Conservation (phyloP, 345 rosid genomes). For the Syzygium jambos region DNA sequence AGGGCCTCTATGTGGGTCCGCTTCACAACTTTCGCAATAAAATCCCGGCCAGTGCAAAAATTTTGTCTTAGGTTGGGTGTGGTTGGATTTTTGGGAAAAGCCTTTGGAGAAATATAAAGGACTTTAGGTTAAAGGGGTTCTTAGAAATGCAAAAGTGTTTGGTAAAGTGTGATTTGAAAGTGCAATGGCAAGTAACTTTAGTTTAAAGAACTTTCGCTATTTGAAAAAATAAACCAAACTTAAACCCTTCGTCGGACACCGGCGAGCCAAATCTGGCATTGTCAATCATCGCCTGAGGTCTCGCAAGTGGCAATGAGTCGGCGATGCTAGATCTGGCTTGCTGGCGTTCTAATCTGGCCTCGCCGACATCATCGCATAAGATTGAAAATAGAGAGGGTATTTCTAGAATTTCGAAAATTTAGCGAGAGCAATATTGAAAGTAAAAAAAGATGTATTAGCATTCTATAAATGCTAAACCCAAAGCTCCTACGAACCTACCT, state of each 20-base stretch:
- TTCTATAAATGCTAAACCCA: too few species aligned
- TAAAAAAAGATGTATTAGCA: not conserved
- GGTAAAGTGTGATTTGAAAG: too few species aligned
- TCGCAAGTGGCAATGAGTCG: not conserved
- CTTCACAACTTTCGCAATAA: not conserved
- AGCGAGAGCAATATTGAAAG: not conserved
- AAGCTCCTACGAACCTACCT: too few species aligned
- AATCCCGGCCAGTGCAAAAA: not conserved
- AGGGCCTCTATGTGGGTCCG: not conserved
- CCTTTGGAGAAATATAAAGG: not conserved
- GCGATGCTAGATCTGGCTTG: accelerated
- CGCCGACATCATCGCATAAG: accelerated
- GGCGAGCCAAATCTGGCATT: accelerated
- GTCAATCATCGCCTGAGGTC: accelerated
- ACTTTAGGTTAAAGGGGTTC: not conserved
- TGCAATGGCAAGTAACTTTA: not conserved
- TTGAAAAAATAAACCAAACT: not conserved
- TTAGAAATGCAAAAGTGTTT: not conserved
- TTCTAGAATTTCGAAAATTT: too few species aligned
- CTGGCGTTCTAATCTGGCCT: accelerated
- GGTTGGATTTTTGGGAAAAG: not conserved
- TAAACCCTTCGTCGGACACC: not conserved
- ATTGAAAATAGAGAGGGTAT: too few species aligned
- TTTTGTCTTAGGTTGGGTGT: not conserved
- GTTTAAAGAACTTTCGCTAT: too few species aligned